Evolutionary conservation across 441 rosid species (phyloP).

Genomic region (Melastoma candidum): DNA sequence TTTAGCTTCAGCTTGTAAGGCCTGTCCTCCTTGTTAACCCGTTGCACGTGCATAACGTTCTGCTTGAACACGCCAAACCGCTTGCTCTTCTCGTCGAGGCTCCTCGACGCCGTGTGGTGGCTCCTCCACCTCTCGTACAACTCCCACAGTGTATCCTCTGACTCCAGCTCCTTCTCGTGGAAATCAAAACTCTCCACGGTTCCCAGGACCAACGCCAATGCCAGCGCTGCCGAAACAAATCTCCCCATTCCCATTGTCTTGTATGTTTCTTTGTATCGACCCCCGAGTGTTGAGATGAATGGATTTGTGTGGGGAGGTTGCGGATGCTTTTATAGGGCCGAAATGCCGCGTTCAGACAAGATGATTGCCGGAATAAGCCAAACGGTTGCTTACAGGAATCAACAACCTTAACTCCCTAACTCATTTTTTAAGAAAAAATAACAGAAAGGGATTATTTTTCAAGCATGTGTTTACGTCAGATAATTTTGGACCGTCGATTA

Average conservation of each 20-base stretch:
- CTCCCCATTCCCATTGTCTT: slow-evolving; percentile 25
- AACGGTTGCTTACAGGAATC: slow-evolving; percentile 46
- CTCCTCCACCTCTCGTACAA: slow-evolving; percentile 80
- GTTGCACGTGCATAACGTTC: slow-evolving; percentile 66
- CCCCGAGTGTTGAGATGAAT: slow-evolving; percentile 10
- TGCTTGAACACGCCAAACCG: slow-evolving; percentile 75
- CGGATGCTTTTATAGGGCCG: neutral
- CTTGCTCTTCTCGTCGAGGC: slow-evolving; percentile 43
- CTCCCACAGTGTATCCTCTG: slow-evolving; percentile 53
- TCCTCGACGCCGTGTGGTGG: slow-evolving; percentile 62
- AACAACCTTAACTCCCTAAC: slow-evolving; percentile 13
- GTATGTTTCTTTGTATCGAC: neutral
- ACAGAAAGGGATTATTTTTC: too few relatives aligned
- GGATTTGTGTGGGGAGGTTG: slow-evolving; percentile 5
- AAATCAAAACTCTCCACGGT: slow-evolving; percentile 43
- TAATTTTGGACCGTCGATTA: too few relatives aligned
- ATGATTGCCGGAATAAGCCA: slow-evolving; percentile 29
- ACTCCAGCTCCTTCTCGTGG: slow-evolving; percentile 52
- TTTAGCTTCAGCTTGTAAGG: slow-evolving; percentile 77
- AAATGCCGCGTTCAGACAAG: slow-evolving; percentile 9
- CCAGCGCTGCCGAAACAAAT: slow-evolving; percentile 19
- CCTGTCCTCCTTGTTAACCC: slow-evolving; percentile 53
- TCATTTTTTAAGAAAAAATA: too few relatives aligned
- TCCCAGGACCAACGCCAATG: slow-evolving; percentile 29
- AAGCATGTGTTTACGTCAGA: too few relatives aligned